Percentiles rank a stretch among this genome's conserved stretches.
Conservation (phyloP, 2,329 filamentous ascomycete species). For the Pleoardoris graminearum region DNA sequence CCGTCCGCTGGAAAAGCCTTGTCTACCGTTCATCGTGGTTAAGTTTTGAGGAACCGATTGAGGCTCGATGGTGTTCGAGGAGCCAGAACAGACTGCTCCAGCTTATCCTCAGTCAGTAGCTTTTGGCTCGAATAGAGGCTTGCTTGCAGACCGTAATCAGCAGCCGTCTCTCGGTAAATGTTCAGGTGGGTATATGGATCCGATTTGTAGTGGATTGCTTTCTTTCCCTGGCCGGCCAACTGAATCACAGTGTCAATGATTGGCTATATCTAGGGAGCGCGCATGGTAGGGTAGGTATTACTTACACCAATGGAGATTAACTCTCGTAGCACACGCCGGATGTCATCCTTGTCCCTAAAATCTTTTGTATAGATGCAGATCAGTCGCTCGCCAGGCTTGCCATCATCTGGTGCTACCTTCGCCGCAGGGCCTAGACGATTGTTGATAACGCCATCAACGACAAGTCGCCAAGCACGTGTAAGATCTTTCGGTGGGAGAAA, state of each 20-base stretch:
- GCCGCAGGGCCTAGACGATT: slow-evolving; percentile 72
- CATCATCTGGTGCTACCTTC: slow-evolving; percentile 68
- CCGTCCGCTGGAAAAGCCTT: no score
- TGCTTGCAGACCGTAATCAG: slow-evolving; percentile 46
- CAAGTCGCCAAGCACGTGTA: slow-evolving; percentile 65
- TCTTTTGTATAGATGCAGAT: slow-evolving; percentile 80
- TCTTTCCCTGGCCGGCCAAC: slow-evolving; percentile 44
- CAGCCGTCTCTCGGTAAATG: slow-evolving; percentile 44
- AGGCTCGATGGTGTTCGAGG: slow-evolving; percentile 11
- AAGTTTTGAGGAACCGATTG: not conserved
- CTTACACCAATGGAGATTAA: slow-evolving; percentile 64
- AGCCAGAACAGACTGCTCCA: slow-evolving; percentile 6
- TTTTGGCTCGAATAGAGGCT: slow-evolving; percentile 50
- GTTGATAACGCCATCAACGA: slow-evolving; percentile 68
- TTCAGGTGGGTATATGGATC: slow-evolving; percentile 58
- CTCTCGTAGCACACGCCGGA: slow-evolving; percentile 66
- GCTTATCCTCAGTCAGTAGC: slow-evolving; percentile 27
- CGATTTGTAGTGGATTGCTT: slow-evolving; percentile 76
- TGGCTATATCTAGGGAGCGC: not conserved
- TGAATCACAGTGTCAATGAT: not conserved
- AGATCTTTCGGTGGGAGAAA: slow-evolving; percentile 62
- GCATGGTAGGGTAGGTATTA: not conserved
- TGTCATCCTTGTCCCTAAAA: slow-evolving; percentile 69
- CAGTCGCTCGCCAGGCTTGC: slow-evolving; percentile 53
- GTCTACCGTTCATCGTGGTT: not conserved